phyloP scores from a whole-genome alignment of 257 asterid genomes.

The Ballota nigra region DNA sequence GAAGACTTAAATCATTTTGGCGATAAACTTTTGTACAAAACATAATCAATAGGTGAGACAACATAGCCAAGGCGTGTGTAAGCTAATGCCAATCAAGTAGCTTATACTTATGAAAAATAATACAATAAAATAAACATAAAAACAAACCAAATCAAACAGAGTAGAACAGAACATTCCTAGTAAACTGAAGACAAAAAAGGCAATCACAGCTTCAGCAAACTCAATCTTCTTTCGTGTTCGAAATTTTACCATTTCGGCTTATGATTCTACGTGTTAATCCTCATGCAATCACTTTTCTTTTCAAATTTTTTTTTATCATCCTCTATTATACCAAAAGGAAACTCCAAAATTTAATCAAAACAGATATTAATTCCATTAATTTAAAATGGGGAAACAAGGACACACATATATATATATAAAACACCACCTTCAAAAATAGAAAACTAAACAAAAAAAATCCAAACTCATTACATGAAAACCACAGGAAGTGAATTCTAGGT shows the following conservation, averaged over 20 bases:
- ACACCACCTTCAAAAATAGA: not conserved
- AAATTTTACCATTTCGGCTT: not conserved
- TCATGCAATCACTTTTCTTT: not conserved
- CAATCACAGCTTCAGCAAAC: not conserved
- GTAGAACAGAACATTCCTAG: not conserved
- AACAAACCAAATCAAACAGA: not conserved
- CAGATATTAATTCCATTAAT: not conserved
- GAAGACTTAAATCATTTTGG: not conserved
- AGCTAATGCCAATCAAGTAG: not conserved
- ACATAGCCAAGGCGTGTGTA: not conserved
- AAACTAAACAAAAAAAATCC: not conserved
- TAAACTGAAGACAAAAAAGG: not conserved
- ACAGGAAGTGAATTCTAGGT: not conserved
- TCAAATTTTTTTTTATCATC: not conserved
- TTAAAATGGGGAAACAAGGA: not conserved
- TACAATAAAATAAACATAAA: no score
- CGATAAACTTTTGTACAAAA: not conserved
- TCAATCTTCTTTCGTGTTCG: not conserved
- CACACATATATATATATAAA: not conserved
- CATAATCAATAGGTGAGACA: not conserved
- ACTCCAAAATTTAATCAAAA: not conserved
- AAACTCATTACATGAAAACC: constrained; percentile 2
- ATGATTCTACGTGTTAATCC: not conserved
- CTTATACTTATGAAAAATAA: not conserved
- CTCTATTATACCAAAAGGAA: not conserved